Percentiles rank a stretch among this genome's conserved stretches.
phyloP scores from a whole-genome alignment of 129 eudicot species.

The Flaveria brownii region DNA sequence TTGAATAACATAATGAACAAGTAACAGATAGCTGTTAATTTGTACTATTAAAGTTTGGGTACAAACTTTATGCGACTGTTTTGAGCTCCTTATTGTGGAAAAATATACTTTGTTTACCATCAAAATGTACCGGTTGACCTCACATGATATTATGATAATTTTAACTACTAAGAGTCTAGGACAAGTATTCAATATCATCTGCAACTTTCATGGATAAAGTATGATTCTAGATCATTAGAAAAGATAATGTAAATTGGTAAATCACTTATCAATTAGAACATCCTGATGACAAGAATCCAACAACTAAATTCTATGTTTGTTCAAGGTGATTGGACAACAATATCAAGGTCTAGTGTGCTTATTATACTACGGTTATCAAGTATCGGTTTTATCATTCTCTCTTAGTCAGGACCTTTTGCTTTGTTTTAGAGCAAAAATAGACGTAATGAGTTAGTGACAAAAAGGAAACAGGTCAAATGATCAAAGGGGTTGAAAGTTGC shows the following conservation, averaged over 20 bases:
- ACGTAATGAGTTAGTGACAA: background rate
- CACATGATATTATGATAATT: background rate
- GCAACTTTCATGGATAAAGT: background rate
- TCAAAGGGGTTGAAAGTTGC: background rate
- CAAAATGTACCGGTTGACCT: background rate
- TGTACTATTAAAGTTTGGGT: background rate
- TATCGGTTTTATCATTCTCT: background rate
- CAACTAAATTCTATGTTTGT: background rate
- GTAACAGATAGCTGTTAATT: background rate
- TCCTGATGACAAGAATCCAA: background rate
- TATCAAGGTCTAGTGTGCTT: background rate
- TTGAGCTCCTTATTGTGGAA: background rate
- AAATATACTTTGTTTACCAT: background rate
- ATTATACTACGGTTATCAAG: background rate
- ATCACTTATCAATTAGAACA: background rate
- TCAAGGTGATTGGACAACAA: background rate
- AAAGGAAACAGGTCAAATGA: background rate
- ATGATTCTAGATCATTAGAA: background rate
- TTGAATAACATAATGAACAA: background rate
- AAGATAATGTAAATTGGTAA: background rate
- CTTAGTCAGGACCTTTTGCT: background rate
- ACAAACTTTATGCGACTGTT: background rate
- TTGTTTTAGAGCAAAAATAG: background rate
- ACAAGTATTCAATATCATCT: constrained; percentile 7
- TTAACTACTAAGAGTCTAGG: background rate